Percentiles rank a stretch among this genome's conserved stretches.
Evolutionary conservation across 2,329 filamentous ascomycete genomes (phyloP).

Genomic region (Neoarthrinium moseri): DNA sequence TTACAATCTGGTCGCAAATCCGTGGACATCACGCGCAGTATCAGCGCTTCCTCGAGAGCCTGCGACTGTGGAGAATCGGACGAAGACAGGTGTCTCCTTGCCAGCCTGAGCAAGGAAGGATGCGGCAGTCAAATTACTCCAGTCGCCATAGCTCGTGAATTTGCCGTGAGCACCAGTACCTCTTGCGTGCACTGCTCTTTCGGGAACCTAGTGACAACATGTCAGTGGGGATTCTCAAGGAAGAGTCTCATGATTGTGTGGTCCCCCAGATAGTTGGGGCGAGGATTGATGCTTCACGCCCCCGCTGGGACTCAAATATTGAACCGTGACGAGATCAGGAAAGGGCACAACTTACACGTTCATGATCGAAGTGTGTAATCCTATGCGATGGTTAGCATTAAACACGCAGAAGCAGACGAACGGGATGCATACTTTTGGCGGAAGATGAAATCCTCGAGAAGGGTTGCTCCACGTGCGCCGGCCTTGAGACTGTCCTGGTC

Average conservation of each 20-base stretch:
- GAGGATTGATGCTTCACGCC: too few species aligned
- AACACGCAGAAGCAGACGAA: too few species aligned
- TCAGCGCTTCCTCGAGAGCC: slow-evolving; percentile 59
- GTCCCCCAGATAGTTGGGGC: too few species aligned
- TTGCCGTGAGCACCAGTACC: slow-evolving; percentile 59
- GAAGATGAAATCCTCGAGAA: slow-evolving; percentile 63
- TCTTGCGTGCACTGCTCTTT: slow-evolving; percentile 52
- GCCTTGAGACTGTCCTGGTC: slow-evolving; percentile 55
- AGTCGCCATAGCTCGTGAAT: slow-evolving; percentile 60
- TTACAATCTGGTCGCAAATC: slow-evolving; percentile 58
- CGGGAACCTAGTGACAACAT: slow-evolving; percentile 22
- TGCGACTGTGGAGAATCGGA: slow-evolving; percentile 62
- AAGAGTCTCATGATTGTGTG: too few species aligned
- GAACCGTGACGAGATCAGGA: too few species aligned
- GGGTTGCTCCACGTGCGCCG: slow-evolving; percentile 60
- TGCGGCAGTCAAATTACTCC: slow-evolving; percentile 60
- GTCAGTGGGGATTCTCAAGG: slow-evolving; percentile 17
- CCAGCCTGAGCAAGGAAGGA: slow-evolving; percentile 51
- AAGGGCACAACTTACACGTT: slow-evolving; percentile 43
- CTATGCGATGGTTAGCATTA: neutral
- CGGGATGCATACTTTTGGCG: slow-evolving; percentile 47
- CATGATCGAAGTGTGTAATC: slow-evolving; percentile 44
- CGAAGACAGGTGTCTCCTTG: slow-evolving; percentile 57
- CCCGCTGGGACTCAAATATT: too few species aligned
- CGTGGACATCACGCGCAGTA: slow-evolving; percentile 61